Evolutionary conservation across 202 grass and related monocot genomes (phyloP), one percentile per base, ranked within the genome.

Genomic region (Carex arenaria): DNA sequence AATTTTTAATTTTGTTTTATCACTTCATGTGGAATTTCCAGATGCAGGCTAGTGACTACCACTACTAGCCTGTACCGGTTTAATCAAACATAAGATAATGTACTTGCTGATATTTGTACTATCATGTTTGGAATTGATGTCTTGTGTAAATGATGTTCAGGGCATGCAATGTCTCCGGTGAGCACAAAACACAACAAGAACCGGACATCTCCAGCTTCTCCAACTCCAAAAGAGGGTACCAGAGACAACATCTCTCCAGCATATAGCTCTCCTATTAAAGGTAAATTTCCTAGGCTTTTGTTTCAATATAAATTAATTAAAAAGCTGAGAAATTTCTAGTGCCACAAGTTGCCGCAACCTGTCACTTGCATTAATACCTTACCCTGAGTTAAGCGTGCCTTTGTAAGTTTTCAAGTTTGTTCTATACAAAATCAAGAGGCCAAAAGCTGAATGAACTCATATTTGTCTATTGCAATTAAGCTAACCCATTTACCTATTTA

Each of bases 151-250:
- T 77, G 26, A 78, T 78, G 17, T 84, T 69, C 80, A 89, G 91
- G 82, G 86, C 89, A 86, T 52, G 32, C 69, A 13, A 53, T 59
- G 4, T 87, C 86, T 22, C 84, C 89, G 57, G 60, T 80, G 87
- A 90, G 81, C 42, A 19, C 42, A 56, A 64, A 65, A 81, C 78
- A 60, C 11, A 5, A 56, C 65, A 89, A 82, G 87, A 82, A 82
- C 61, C 19, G 85, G 78, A 61, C 45, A 59, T 83, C 74, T 89
- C 79, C 76, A 75, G 78, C 26, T 67, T 85, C 89, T 85, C 38
- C 84, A 78, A 88, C 93, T 47, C 90, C 90, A 59, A 72, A 83
- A 66, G 83, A 86, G 76, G 85, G 80, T 22, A 86, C 18, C 72
- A 67, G 38, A 61, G 56, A 74, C 80, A 87, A 31, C 14, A 56